Base-by-base conservation (phyloP, 768 basidiomycete genomes). In the Stropharia rugosoannulata region DNA sequence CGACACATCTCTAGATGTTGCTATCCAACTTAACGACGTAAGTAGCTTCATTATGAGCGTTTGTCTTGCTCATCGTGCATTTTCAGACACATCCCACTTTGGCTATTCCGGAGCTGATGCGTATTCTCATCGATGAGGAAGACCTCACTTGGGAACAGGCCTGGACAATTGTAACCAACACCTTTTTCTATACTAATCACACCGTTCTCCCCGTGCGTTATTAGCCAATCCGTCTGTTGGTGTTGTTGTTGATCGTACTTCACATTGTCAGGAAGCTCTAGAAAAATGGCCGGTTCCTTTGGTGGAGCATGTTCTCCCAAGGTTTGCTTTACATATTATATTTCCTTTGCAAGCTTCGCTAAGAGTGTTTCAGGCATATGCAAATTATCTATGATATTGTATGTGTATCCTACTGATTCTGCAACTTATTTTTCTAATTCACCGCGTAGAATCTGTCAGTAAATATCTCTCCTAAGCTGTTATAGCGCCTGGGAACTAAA, bases 101-200 rank as follows among this genome's bases (percentile, higher is more conserved):
- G 56, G 93, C 95, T 22, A 93, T 98, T 64, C 91, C 91, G 16
- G 97, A 99, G 70, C 78, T 98, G 54, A 94, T 95, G 93, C 86
- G 95, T 25, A 84, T 98, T 61, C 79, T 92, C 25, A 74, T 91
- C 61, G 96, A 98, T 64, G 96, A 98, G 37, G 96, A 98, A 69
- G 92, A 95, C 36, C 65, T 95, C 16, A 62, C 74, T 1, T 99
- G 94, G 90, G 83, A 85, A 59, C 63, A 71, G 13, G 95, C 97
- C 4, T 99, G 97, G 97, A 70, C 78, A 19, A 93, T 98, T 62
- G 86, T 89, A 43, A 92, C 85, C 50, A 88, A 88, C 67, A 93
- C 91, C 2, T 95, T 97, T 77, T 94, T 91, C 72, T 98, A 94
- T 76, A 98, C 95, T 9, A 97, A 96, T 69, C 95, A 94, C 71